A percentile compares a stretch with the other conserved stretches of the same genome.
Evolutionary conservation across 352 stramenopile genomes (phyloP).

Genomic region (Globisporangium emineosum): DNA sequence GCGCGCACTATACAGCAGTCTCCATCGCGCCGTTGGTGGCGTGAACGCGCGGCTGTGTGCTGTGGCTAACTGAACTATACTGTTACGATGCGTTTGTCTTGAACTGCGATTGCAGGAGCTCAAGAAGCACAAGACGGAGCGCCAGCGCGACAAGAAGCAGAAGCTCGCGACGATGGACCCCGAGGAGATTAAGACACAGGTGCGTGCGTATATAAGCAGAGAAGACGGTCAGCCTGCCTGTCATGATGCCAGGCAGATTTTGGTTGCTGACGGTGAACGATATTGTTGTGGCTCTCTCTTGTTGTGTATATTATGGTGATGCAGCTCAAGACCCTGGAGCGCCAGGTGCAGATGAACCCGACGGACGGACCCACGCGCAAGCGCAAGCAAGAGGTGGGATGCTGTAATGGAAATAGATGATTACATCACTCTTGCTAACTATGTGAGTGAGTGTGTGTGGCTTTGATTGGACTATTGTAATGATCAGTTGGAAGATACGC

Average conservation of each 20-base stretch:
- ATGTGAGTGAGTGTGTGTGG: background rate
- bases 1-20: background rate
- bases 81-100: background rate
- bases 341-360: slow-evolving; percentile 54
- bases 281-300: background rate
- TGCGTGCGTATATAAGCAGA: slow-evolving; percentile 2
- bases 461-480: background rate
- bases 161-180: slow-evolving; percentile 62
- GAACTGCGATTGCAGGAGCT: slow-evolving; percentile 40
- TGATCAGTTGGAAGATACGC: slow-evolving; percentile 59
- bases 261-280: background rate
- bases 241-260: background rate
- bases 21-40: background rate
- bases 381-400: slow-evolving; percentile 58
- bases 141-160: slow-evolving; percentile 53
- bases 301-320: background rate
- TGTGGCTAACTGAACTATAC: background rate
- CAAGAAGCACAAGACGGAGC: slow-evolving; percentile 67
- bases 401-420: too few species aligned
- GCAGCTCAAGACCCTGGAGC: slow-evolving; percentile 61
- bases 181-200: slow-evolving; percentile 46
- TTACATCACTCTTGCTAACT: background rate
- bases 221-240: background rate
- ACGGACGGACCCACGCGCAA: slow-evolving; percentile 67
- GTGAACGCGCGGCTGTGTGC: background rate